Conservation (phyloP, 306 rosid species). For the Lathyrus tuberosus region DNA sequence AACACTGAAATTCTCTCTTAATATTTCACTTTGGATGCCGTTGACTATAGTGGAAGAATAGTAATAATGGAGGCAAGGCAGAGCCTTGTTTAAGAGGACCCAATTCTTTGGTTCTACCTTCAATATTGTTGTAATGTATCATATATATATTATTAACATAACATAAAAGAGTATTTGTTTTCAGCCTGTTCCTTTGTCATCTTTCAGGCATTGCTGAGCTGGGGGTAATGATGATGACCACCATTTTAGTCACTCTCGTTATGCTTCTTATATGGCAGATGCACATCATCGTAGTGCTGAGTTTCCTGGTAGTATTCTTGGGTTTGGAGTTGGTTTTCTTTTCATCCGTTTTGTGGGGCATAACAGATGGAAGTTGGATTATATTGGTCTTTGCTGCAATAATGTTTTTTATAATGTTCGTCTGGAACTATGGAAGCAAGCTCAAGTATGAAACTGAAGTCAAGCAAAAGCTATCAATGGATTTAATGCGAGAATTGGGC, state of each 20-base stretch:
- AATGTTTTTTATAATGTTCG: conserved; percentile 79
- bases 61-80: neutral
- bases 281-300: conserved; percentile 68
- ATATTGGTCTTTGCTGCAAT: conserved; percentile 78
- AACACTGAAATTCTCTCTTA: conserved; percentile 17
- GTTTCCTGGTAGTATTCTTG: conserved; percentile 71
- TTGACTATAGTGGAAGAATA: conserved; percentile 23
- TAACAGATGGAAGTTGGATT: conserved; percentile 96
- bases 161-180: conserved; percentile 30
- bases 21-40: conserved; percentile 29
- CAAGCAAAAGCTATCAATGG: conserved; percentile 82
- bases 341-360: conserved; percentile 89
- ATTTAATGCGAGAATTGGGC: conserved; percentile 86
- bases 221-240: conserved; percentile 99
- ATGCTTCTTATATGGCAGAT: conserved; percentile 99
- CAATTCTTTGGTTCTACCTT: conserved; percentile 26
- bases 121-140: conserved; percentile 11
- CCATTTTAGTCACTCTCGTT: conserved; percentile 82
- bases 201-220: conserved; percentile 92
- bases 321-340: conserved; percentile 85
- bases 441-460: conserved; percentile 96
- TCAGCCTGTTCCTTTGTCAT: conserved; percentile 35
- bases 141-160: neutral
- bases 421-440: conserved; percentile 98
- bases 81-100: conserved; percentile 31